Evolutionary conservation across 2,329 filamentous ascomycete species (phyloP).

Genomic region (Sclerotinia subarctica): DNA sequence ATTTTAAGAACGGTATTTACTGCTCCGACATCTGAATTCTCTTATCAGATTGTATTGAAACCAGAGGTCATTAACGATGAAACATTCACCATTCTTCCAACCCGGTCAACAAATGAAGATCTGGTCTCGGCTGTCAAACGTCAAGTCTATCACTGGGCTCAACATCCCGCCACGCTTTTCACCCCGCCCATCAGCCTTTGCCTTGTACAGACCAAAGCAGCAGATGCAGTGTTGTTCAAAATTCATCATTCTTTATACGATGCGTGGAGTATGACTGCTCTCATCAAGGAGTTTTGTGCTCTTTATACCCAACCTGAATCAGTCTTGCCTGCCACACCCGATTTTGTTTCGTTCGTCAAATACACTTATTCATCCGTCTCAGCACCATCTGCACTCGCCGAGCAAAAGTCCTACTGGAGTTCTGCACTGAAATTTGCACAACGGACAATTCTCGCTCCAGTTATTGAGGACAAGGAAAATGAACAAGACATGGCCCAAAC

Average conservation of each 20-base stretch:
- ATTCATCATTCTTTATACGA: slow-evolving; percentile 12
- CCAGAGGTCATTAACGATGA: neutral
- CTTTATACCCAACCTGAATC: neutral
- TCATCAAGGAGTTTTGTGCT: neutral
- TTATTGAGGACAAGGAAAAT: too few species aligned
- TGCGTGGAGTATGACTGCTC: slow-evolving; percentile 9
- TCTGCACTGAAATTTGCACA: neutral
- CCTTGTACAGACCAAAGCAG: neutral
- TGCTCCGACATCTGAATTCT: neutral
- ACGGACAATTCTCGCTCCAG: neutral
- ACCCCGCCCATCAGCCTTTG: slow-evolving; percentile 8
- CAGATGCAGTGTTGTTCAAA: slow-evolving; percentile 4
- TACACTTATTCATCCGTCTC: neutral
- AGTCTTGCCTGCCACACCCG: neutral
- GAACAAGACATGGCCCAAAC: neutral
- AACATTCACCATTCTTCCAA: neutral
- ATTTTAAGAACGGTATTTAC: slow-evolving; percentile 11
- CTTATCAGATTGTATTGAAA: slow-evolving; percentile 2
- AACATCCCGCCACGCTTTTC: slow-evolving; percentile 5
- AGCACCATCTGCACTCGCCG: neutral
- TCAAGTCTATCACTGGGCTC: neutral
- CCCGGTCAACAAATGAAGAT: neutral
- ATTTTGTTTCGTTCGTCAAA: neutral
- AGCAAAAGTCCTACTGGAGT: neutral
- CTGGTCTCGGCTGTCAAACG: neutral